Conservation (phyloP, 192 early-diverging fungal genomes). For the Backusella tuberculispora region DNA sequence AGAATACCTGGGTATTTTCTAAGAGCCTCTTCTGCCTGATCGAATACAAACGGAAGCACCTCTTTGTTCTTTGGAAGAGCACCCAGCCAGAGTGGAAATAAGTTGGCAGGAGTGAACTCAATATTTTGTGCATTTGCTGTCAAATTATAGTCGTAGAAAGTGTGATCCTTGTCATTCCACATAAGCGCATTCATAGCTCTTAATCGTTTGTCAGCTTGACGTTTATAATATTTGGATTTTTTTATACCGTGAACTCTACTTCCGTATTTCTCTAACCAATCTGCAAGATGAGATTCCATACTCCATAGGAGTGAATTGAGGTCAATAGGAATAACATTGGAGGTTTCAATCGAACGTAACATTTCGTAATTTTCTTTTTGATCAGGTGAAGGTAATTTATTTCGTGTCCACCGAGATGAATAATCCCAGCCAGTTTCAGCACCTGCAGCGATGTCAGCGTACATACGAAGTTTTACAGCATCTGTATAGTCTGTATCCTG, state of each 20-base stretch:
- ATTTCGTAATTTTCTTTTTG: constrained; percentile 32
- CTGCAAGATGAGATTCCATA: constrained; percentile 51
- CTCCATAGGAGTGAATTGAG: constrained; percentile 72
- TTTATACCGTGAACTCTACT: not conserved
- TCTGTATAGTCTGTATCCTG: constrained; percentile 41
- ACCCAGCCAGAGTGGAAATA: constrained; percentile 68
- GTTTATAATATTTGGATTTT: constrained; percentile 31
- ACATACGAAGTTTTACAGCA: constrained; percentile 44
- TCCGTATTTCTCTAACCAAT: constrained; percentile 28
- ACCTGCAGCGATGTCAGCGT: constrained; percentile 66
- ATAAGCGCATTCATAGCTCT: constrained; percentile 56
- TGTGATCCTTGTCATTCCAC: constrained; percentile 48
- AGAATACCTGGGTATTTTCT: constrained; percentile 60
- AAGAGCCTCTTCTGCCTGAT: constrained; percentile 37
- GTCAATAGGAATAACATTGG: constrained; percentile 65
- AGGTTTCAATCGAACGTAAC: constrained; percentile 58
- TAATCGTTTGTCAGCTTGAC: constrained; percentile 41
- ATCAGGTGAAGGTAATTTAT: constrained; percentile 26
- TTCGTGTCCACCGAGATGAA: constrained; percentile 61
- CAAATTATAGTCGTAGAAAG: constrained; percentile 64
- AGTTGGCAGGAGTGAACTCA: constrained; percentile 50
- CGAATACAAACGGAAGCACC: constrained; percentile 45
- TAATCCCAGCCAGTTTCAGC: constrained; percentile 81
- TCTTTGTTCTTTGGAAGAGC: constrained; percentile 23
- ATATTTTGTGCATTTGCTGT: constrained; percentile 33